Percentiles rank a stretch among this genome's conserved stretches.
phyloP scores from a whole-genome alignment of 2,329 filamentous ascomycete species.

The Lojkania enalia region DNA sequence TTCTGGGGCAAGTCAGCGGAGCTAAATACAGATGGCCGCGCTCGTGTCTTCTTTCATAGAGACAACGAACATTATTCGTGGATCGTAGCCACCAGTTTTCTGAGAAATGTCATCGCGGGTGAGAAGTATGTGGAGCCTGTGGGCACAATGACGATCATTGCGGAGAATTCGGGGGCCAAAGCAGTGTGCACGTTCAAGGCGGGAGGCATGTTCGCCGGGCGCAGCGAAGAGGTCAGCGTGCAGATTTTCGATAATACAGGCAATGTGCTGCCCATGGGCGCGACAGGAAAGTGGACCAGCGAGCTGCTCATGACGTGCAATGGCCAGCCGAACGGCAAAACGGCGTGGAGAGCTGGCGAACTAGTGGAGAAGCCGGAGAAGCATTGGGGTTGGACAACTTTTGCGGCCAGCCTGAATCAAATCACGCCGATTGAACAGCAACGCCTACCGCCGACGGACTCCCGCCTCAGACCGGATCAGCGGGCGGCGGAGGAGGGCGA shows the following conservation, averaged over 20 bases:
- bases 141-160: conserved; percentile 81
- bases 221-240: conserved; percentile 84
- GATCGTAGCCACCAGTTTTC: conserved; percentile 83
- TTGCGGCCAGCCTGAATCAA: conserved; percentile 86
- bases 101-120: conserved; percentile 94
- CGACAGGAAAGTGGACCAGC: conserved; percentile 84
- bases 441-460: conserved; percentile 79
- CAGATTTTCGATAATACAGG: conserved; percentile 72
- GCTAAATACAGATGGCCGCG: conserved; percentile 87
- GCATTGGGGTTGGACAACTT: conserved; percentile 85
- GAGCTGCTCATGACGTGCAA: conserved; percentile 68
- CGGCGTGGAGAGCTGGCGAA: conserved; percentile 77
- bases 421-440: conserved; percentile 77
- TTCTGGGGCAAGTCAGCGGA: conserved; percentile 99
- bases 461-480: conserved; percentile 83
- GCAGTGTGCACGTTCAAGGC: conserved; percentile 88
- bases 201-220: conserved; percentile 95
- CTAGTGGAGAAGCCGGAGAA: conserved; percentile 78
- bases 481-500: conserved; percentile 79
- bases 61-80: conserved; percentile 85
- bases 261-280: conserved; percentile 64
- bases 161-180: conserved; percentile 82
- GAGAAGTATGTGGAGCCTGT: conserved; percentile 98
- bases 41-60: conserved; percentile 74
- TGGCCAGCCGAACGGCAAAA: conserved; percentile 62